These are phyloP conservation scores for Aspergillus melleus DNA, from an alignment of 2,329 filamentous ascomycete species.

Conservation along the genomic window DNA sequence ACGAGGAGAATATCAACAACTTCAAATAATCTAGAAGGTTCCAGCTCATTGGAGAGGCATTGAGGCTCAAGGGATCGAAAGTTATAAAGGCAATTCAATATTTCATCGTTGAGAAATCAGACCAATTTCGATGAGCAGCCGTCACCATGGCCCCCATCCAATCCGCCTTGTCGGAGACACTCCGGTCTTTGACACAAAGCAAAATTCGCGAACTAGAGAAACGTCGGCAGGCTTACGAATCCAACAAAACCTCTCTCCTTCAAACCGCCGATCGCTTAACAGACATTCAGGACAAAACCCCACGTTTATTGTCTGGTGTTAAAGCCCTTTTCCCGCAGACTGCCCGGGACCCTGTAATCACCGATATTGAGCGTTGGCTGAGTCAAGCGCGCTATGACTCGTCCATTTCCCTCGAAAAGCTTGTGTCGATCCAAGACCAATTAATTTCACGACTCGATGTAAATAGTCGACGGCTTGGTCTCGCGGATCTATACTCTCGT, in stretches of 20 bases:
- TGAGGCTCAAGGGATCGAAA: too few relatives aligned
- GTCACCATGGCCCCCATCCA: not conserved
- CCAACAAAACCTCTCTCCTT: conserved; percentile 18
- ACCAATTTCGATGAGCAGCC: too few relatives aligned
- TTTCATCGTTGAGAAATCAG: too few relatives aligned
- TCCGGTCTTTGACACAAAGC: conserved; percentile 22
- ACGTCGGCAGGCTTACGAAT: conserved; percentile 18
- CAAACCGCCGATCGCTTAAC: conserved; percentile 5
- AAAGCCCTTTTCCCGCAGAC: conserved; percentile 17
- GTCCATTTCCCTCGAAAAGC: conserved; percentile 33
- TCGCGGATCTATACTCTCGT: conserved; percentile 32
- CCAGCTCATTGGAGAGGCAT: too few relatives aligned
- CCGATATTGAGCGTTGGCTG: conserved; percentile 37
- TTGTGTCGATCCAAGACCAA: conserved; percentile 32
- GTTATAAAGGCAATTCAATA: too few relatives aligned
- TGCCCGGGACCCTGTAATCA: conserved; percentile 13
- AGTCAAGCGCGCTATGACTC: conserved; percentile 40
- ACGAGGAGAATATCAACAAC: too few relatives aligned
- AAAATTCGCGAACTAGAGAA: conserved; percentile 31
- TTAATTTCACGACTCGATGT: conserved; percentile 35
- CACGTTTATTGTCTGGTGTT: conserved; percentile 9
- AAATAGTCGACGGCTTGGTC: conserved; percentile 37
- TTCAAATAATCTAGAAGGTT: too few relatives aligned
- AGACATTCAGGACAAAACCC: conserved; percentile 5
- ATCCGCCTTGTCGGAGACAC: conserved; percentile 16